Evolutionary conservation across 129 eudicot genomes (phyloP).

Genomic region (Flaveria brownii): DNA sequence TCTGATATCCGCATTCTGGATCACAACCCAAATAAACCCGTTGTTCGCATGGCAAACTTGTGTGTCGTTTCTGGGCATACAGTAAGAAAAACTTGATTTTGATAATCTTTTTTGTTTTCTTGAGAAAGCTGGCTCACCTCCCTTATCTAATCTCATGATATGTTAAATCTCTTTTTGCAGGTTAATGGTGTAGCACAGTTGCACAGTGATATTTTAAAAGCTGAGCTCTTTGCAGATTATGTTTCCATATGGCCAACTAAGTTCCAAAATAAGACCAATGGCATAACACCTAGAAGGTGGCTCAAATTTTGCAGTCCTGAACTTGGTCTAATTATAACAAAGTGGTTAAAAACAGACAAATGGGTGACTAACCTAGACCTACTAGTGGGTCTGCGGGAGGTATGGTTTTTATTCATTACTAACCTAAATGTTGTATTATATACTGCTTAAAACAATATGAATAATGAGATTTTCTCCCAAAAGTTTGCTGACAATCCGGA

Average conservation of each 20-base stretch:
- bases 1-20: conserved; percentile 75
- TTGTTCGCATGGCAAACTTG: conserved; percentile 97
- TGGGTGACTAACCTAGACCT: conserved; percentile 98
- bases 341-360: conserved; percentile 95
- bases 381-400: conserved; percentile 77
- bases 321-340: conserved; percentile 86
- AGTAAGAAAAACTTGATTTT: conserved; percentile 41
- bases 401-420: conserved; percentile 30
- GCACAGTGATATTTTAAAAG: conserved; percentile 90
- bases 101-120: neutral
- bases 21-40: conserved; percentile 84
- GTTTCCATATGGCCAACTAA: conserved; percentile 96
- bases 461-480: conserved; percentile 27
- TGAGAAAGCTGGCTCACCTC: neutral
- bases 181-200: conserved; percentile 99
- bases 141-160: conserved; percentile 11
- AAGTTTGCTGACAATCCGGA: conserved; percentile 90
- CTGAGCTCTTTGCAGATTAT: conserved; percentile 88
- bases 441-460: conserved; percentile 5
- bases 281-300: conserved; percentile 99
- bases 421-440: neutral
- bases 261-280: conserved; percentile 97
- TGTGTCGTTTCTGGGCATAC: conserved; percentile 98
- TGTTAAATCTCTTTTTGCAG: conserved; percentile 41
- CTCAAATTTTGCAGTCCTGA: conserved; percentile 95